A percentile compares a stretch with the other conserved stretches of the same genome.
phyloP scores from a whole-genome alignment of 768 basidiomycete species.

The Astraeus odoratus region DNA sequence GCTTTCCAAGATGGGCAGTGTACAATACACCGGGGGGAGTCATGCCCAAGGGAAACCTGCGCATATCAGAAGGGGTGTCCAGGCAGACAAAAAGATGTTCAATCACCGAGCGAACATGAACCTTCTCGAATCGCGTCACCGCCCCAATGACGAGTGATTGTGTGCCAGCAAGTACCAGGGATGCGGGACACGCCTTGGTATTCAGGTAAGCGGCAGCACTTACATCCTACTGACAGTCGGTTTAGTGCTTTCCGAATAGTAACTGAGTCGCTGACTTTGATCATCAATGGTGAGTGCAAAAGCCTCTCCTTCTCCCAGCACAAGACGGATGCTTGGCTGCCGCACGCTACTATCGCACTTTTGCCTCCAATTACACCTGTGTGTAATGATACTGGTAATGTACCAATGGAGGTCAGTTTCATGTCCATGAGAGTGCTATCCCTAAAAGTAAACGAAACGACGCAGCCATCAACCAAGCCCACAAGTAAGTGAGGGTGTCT shows the following conservation, averaged over 20 bases:
- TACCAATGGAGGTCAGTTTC: conserved; percentile 61
- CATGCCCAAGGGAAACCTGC: conserved; percentile 65
- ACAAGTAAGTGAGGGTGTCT: conserved; percentile 55
- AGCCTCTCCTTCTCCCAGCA: conserved; percentile 61
- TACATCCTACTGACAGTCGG: conserved; percentile 37
- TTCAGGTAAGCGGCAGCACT: conserved; percentile 46
- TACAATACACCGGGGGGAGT: conserved; percentile 63
- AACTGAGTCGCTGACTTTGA: conserved; percentile 42
- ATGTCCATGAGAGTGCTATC: conserved; percentile 36
- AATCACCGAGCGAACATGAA: conserved; percentile 74
- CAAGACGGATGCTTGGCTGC: conserved; percentile 62
- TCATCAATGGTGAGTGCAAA: conserved; percentile 60
- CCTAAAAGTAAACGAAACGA: conserved; percentile 48
- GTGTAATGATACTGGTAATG: conserved; percentile 56
- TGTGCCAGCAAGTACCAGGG: conserved; percentile 53
- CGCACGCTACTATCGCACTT: conserved; percentile 60
- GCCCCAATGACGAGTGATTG: conserved; percentile 57
- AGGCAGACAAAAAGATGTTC: not conserved
- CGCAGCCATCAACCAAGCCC: conserved; percentile 70
- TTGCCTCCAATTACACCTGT: conserved; percentile 48
- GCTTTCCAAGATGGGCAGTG: conserved; percentile 47
- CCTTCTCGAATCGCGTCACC: conserved; percentile 61
- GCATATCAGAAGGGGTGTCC: conserved; percentile 1
- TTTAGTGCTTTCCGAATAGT: not conserved
- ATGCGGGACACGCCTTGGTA: conserved; percentile 38